Percentiles rank a stretch among this genome's conserved stretches.
phyloP scores from a whole-genome alignment of 176 grass and related monocot species.

The Musa itinerans region DNA sequence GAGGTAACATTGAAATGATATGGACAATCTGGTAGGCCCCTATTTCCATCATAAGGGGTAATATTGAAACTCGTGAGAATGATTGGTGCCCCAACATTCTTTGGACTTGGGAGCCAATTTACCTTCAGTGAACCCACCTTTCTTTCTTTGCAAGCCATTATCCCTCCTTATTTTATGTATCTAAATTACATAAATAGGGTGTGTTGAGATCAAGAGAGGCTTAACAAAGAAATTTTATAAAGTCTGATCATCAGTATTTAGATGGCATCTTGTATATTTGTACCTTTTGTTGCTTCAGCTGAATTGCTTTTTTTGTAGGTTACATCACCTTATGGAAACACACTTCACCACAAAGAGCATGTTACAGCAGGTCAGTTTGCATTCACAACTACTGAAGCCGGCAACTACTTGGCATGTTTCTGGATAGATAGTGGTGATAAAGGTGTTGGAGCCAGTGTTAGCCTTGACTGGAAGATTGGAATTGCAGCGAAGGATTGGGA shows the following conservation, averaged over 20 bases:
- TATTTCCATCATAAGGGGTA: no score
- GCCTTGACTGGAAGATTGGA: constrained; percentile 12
- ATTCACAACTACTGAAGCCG: constrained; percentile 14
- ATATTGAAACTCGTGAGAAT: no score
- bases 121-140: no score
- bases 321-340: constrained; percentile 15
- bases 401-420: constrained; percentile 18
- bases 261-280: neutral
- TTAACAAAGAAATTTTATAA: neutral
- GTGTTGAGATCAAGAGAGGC: no score
- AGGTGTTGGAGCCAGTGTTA: constrained; percentile 5
- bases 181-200: no score
- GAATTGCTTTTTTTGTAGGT: neutral
- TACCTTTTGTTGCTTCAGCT: neutral
- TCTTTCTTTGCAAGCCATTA: no score
- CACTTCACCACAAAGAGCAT: constrained; percentile 9
- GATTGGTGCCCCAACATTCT: no score
- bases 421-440: constrained; percentile 8
- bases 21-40: no score
- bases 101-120: no score
- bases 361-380: constrained; percentile 13
- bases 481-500: constrained; percentile 15
- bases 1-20: no score
- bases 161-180: no score
- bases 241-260: neutral